Base-by-base conservation (phyloP, 306 rosid species). In the Sechiopsis laciniata region DNA sequence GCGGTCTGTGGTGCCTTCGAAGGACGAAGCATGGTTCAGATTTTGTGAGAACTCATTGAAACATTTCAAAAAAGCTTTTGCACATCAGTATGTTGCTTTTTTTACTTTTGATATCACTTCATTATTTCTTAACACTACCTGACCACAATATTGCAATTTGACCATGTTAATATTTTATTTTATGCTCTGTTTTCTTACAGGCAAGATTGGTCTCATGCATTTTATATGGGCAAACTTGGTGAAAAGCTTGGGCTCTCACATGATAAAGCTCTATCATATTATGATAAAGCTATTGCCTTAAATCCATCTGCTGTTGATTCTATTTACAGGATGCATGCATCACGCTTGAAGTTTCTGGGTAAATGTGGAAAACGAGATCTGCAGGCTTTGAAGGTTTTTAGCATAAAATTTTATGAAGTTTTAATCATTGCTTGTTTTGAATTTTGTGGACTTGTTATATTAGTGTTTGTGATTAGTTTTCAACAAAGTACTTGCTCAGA, bases 241-340 rank as follows among this genome's bases (percentile, higher is more conserved):
- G 94, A 93, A 80, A 93, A 93, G 85, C 96, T 93, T 80, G 90
- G 89, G 72, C 88, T 82, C 77, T 85, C 96, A 29, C 85, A 73
- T 63, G 95, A 90, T 76, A 79, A 79, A 71, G 87, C 96, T 14
- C 68, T 93, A 74, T 88, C 98, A 67, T 90, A 90, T 85, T 93
- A 93, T 79, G 76, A 81, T 29, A 80, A 86, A 79, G 94, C 98
- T 81, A 93, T 85, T 78, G 82, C 86, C 67, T 80, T 93, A 82
- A 93, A 93, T 85, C 80, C 80, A 62, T 82, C 94, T 79, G 98
- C 98, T 73, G 97, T 89, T 72, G 98, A 93, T 88, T 88, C 98
- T 61, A 87, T 93, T 81, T 93, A 93, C 85, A 90, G 98, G 82
- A 87, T 93, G 92, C 98, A 93, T 83, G 97, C 96, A 64, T 93